Base-by-base conservation (phyloP, 78 protist species). In the Acrasis kona region DNA sequence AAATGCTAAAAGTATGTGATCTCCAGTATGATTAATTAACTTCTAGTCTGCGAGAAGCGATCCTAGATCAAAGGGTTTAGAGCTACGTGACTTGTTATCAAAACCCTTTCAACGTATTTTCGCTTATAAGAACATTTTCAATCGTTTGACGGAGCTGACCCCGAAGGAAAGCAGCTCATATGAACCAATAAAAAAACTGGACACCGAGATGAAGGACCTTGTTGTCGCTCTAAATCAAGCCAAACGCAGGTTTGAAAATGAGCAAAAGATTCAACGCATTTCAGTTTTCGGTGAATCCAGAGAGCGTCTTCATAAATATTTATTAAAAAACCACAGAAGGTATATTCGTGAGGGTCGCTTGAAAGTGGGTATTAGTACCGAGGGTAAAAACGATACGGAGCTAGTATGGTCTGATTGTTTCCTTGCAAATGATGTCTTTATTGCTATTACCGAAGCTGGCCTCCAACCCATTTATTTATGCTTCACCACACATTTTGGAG, bases 381-480 rank as follows among this genome's bases (percentile, higher is more conserved):
- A 50, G 61, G 19, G 19, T 50, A 50, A 19, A 19, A 50, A 50
- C 19, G 61, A 19, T n/a, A n/a, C 19, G 19, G 19, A 50, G 19
- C n/a, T n/a, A n/a, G 34, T n/a, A n/a, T 50, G 61, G 61, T 50
- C 61, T n/a, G 61, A 50, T 50, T 50, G 61, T 50, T 50, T n/a
- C 19, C 61, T 50, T 50, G 61, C 61, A n/a, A n/a, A n/a, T n/a
- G n/a, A n/a, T n/a, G n/a, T n/a, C n/a, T n/a, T n/a, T n/a, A n/a
- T n/a, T n/a, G n/a, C n/a, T n/a, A n/a, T n/a, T n/a, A n/a, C n/a
- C n/a, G n/a, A n/a, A n/a, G n/a, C n/a, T n/a, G n/a, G n/a, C n/a
- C n/a, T n/a, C 61, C 19, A 19, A 50, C 19, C 19, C 61, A 50
- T 50, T 50, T 50, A n/a, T 50, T 50, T 50, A 50, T 50, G n/a